Base-by-base conservation (phyloP, 768 basidiomycete species). In the Mycena capillaripes region DNA sequence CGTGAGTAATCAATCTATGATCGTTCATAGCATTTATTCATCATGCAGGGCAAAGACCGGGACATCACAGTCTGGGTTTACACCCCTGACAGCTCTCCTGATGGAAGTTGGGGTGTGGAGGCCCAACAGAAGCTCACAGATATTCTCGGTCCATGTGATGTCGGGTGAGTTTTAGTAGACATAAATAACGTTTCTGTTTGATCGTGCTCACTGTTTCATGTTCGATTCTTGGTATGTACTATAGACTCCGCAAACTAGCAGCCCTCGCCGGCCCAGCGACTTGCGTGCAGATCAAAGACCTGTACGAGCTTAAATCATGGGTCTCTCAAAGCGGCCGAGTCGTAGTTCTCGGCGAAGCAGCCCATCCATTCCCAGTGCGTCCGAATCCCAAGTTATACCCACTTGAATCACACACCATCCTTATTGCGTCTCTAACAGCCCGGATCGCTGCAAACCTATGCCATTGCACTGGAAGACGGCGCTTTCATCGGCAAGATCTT, bases 401-500 rank as follows among this genome's bases (percentile, higher is more conserved):
- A 44, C 42, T 44, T 44, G 3, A 44, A 44, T n/a, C 9, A 17
- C 36, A 36, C 36, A 7, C 12, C 12, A 36, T 38, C 16, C 38
- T 38, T 11, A 38, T 38, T 16, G 9, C 7, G 16, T 16, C 11
- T 17, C 8, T 11, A 16, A 53, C 27, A 69, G 62, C 55, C 63
- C 9, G 62, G n/a, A 9, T 27, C 52, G 6, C 3, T 64, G 19
- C 65, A 72, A 16, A 16, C 53, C 9, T 72, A 62, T 52, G 44
- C 71, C 17, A 25, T 56, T 3, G 59, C 71, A 14, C 30, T 72
- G 5, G 71, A 72, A 48, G 71, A 72, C 25, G 61, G 66, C 34
- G 61, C 66, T 10, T 72, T 63, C 55, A 67, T 72, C n/a, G 71
- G 71, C 21, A 67, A 67, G 17, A 68, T 72, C 17, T 72, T 72